Percentiles rank a stretch among this genome's conserved stretches.
These are phyloP conservation scores for Pseudogymnoascus sp. DNA, from an alignment of 2,329 filamentous ascomycete genomes.

Conservation along the genomic window DNA sequence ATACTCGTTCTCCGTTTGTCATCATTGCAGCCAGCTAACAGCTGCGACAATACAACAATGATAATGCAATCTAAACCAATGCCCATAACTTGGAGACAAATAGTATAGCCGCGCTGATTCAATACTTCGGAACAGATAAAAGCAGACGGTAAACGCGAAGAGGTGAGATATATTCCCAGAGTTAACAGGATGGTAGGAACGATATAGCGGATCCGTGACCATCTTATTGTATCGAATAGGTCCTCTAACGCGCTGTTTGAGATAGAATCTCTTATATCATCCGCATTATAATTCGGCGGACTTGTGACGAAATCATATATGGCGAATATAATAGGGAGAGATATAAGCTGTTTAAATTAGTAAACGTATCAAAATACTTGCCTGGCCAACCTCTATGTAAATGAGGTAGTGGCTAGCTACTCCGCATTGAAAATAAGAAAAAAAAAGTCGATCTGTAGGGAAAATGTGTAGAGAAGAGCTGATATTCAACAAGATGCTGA, in stretches of 20 bases:
- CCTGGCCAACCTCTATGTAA: not conserved
- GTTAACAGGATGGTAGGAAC: slow-evolving; percentile 8
- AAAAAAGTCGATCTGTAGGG: not conserved
- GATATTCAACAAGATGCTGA: not conserved
- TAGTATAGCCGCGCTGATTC: not conserved
- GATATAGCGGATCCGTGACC: slow-evolving; percentile 12
- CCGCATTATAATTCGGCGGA: not conserved
- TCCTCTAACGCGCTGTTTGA: slow-evolving; percentile 11
- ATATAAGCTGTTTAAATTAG: not conserved
- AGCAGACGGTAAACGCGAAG: not conserved
- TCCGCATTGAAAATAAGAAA: not conserved
- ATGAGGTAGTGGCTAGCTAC: not conserved
- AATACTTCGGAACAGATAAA: slow-evolving; percentile 3
- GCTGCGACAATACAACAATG: not conserved
- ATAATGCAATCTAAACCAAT: slow-evolving; percentile 8
- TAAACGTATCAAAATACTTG: not conserved
- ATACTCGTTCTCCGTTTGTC: slow-evolving; percentile 7
- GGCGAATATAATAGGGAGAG: slow-evolving; percentile 10
- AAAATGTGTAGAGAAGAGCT: not conserved
- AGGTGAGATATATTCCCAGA: slow-evolving; percentile 3
- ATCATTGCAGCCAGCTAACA: slow-evolving; percentile 8
- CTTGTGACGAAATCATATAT: slow-evolving; percentile 9
- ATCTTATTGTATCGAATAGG: slow-evolving; percentile 6
- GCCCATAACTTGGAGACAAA: slow-evolving; percentile 7
- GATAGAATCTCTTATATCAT: slow-evolving; percentile 10